Evolutionary conservation across 2,329 filamentous ascomycete genomes (phyloP).

Genomic region (Sodiomyces alkalinus): DNA sequence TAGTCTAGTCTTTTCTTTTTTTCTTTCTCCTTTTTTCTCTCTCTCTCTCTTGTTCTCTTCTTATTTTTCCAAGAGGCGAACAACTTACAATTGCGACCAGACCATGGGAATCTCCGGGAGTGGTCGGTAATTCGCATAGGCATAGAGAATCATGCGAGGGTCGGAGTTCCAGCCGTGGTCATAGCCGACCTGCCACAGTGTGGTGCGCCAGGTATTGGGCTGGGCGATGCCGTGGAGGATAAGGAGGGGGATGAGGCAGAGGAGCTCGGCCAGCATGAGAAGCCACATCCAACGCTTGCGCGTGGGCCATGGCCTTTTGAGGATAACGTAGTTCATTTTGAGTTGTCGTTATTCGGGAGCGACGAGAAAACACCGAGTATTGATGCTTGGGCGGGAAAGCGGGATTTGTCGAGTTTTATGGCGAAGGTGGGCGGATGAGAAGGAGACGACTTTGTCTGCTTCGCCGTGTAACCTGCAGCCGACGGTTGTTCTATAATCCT

Average conservation of each 20-base stretch:
- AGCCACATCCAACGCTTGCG: slow-evolving; percentile 33
- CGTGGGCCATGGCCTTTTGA: slow-evolving; percentile 40
- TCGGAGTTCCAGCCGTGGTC: slow-evolving; percentile 61
- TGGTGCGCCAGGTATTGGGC: slow-evolving; percentile 56
- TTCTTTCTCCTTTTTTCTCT: too few species aligned
- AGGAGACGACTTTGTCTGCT: too few species aligned
- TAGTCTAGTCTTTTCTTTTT: too few species aligned
- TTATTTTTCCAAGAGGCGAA: too few species aligned
- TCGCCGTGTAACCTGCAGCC: too few species aligned
- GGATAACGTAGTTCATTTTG: slow-evolving; percentile 33
- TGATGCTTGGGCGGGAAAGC: too few species aligned
- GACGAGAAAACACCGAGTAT: not conserved
- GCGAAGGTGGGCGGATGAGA: too few species aligned
- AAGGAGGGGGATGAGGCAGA: slow-evolving; percentile 47
- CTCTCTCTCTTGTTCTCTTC: too few species aligned
- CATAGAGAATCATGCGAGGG: slow-evolving; percentile 53
- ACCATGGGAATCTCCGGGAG: slow-evolving; percentile 49
- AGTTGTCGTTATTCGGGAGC: not conserved
- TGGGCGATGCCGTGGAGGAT: slow-evolving; percentile 57
- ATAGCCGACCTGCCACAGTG: slow-evolving; percentile 58
- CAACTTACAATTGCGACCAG: slow-evolving; percentile 56
- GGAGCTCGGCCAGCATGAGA: slow-evolving; percentile 52
- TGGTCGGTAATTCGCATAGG: slow-evolving; percentile 54
- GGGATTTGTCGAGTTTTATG: too few species aligned
- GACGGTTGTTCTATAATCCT: too few species aligned